Conservation (phyloP, 306 rosid genomes). For the Casuarina glauca region DNA sequence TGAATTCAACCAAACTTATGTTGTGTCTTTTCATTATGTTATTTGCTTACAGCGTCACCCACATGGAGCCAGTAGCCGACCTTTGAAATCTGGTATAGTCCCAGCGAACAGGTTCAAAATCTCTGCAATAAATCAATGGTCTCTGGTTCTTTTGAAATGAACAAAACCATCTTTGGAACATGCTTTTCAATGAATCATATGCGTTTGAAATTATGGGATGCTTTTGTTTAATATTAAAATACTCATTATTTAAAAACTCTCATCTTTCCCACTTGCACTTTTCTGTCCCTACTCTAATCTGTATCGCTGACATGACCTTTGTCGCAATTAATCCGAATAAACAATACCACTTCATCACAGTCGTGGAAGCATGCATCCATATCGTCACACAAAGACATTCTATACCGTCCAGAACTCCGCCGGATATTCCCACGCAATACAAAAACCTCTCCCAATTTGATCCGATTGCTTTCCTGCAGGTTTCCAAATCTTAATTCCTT, state of each 20-base stretch:
- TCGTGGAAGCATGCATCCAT: background rate
- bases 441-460: background rate
- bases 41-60: background rate
- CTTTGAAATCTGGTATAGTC: background rate
- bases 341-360: background rate
- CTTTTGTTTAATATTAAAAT: too few relatives aligned
- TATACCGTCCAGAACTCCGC: background rate
- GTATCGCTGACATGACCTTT: background rate
- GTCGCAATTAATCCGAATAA: background rate
- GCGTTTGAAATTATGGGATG: too few relatives aligned
- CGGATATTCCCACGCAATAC: background rate
- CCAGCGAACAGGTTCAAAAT: background rate
- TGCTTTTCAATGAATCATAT: too few relatives aligned
- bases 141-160: too few relatives aligned
- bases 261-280: background rate
- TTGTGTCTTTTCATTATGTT: too few relatives aligned
- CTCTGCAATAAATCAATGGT: background rate
- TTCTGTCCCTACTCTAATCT: background rate
- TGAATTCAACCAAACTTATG: too few relatives aligned
- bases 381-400: background rate
- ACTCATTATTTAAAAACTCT: background rate
- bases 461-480: background rate
- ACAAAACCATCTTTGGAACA: too few relatives aligned
- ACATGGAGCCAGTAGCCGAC: constrained; percentile 6
- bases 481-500: background rate